Conservation (phyloP, 352 stramenopile genomes). For the Globisporangium echinulatum region DNA sequence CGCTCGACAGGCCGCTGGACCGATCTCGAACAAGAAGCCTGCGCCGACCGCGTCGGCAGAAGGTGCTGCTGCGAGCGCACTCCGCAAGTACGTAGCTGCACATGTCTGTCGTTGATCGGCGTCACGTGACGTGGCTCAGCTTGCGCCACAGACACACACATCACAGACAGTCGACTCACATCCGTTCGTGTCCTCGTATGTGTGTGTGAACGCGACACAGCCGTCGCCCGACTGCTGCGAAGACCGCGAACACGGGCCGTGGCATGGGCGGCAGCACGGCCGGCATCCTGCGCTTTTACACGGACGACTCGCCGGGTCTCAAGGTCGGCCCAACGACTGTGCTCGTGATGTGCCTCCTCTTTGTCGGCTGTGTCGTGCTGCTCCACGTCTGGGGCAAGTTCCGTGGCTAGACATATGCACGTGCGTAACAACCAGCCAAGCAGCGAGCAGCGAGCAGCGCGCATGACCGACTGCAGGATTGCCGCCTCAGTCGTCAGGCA, state of each 20-base stretch:
- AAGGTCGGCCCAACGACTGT: conserved; percentile 95
- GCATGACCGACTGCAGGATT: background rate
- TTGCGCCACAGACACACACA: background rate
- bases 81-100: conserved; percentile 48
- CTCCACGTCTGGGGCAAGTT: conserved; percentile 98
- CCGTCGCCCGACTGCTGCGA: conserved; percentile 45
- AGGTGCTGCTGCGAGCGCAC: conserved; percentile 55
- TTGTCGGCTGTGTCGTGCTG: conserved; percentile 95
- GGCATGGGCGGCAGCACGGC: conserved; percentile 81
- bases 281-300: conserved; percentile 97
- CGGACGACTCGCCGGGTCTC: conserved; percentile 93
- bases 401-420: conserved; percentile 29
- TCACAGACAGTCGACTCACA: background rate
- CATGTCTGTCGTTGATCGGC: background rate
- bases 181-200: background rate
- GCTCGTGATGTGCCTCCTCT: conserved; percentile 92
- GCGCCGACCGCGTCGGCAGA: conserved; percentile 51
- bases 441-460: background rate
- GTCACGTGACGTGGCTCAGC: background rate
- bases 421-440: background rate
- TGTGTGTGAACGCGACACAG: conserved; percentile 11
- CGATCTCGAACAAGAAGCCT: conserved; percentile 58
- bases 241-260: conserved; percentile 64
- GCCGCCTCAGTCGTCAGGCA: background rate
- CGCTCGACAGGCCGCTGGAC: conserved; percentile 23